These are phyloP conservation scores for Penicillium sp. DNA, from an alignment of 2,329 filamentous ascomycete species.

Conservation along the genomic window DNA sequence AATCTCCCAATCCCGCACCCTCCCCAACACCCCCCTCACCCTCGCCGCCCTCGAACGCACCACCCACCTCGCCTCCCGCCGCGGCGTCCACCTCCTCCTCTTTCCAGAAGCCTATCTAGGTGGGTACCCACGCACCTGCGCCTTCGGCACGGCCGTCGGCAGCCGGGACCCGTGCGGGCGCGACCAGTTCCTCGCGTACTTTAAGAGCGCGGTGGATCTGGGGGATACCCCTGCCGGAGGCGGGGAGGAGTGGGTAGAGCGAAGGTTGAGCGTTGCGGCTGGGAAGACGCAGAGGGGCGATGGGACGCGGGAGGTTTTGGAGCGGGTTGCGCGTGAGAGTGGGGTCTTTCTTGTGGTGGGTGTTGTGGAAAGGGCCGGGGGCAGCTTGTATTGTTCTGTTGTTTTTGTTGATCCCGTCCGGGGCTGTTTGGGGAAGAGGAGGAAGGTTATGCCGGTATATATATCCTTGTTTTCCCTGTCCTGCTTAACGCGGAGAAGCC, in stretches of 20 bases:
- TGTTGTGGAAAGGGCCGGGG: constrained; percentile 76
- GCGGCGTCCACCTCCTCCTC: constrained; percentile 69
- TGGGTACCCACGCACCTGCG: constrained; percentile 84
- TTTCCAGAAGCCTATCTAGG: constrained; percentile 91
- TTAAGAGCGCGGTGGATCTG: constrained; percentile 74
- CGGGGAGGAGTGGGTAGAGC: constrained; percentile 69
- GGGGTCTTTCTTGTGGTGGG: constrained; percentile 81
- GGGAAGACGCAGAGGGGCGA: constrained; percentile 62
- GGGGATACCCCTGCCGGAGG: constrained; percentile 74
- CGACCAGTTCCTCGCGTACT: constrained; percentile 83
- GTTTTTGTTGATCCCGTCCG: constrained; percentile 76
- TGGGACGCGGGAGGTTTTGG: constrained; percentile 78
- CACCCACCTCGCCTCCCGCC: constrained; percentile 62
- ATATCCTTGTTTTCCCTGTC: no score
- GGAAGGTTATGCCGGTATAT: constrained; percentile 83
- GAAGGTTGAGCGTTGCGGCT: constrained; percentile 55
- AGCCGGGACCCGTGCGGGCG: constrained; percentile 67
- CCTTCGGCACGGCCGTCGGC: constrained; percentile 75
- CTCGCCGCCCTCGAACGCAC: constrained; percentile 66
- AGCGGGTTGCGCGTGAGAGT: constrained; percentile 71
- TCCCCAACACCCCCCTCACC: constrained; percentile 53
- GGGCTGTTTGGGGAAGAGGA: constrained; percentile 77
- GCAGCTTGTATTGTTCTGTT: constrained; percentile 79
- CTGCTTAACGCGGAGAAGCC: no score
- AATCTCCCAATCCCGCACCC: constrained; percentile 51